Conservation (phyloP, 1,284 basidiomycete genomes). For the Malassezia equina region DNA sequence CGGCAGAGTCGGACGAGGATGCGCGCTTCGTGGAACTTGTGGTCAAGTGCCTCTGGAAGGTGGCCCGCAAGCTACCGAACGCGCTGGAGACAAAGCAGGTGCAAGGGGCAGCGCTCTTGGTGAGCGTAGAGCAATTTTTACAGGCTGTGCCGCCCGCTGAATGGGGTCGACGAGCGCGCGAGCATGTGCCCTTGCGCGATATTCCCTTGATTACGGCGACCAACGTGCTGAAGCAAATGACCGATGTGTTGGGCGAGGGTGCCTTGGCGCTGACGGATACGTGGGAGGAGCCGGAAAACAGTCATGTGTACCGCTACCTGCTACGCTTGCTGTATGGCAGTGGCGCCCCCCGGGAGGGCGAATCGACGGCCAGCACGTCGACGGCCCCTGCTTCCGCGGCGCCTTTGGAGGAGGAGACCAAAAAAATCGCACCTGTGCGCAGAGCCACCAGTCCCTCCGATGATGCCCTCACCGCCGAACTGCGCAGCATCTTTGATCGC, state of each 20-base stretch:
- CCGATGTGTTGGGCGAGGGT: slow-evolving; percentile 31
- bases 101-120: slow-evolving; percentile 76
- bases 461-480: slow-evolving; percentile 65
- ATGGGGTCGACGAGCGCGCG: slow-evolving; percentile 80
- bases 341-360: slow-evolving; percentile 58
- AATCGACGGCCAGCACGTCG: slow-evolving; percentile 8
- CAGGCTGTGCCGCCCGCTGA: slow-evolving; percentile 87
- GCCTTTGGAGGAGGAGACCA: slow-evolving; percentile 2
- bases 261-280: slow-evolving; percentile 34
- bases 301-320: slow-evolving; percentile 40
- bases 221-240: slow-evolving; percentile 50
- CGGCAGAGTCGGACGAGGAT: slow-evolving; percentile 51
- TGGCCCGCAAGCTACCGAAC: slow-evolving; percentile 84
- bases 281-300: slow-evolving; percentile 35
- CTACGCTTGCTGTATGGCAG: slow-evolving; percentile 33
- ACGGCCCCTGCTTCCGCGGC: slow-evolving; percentile 16
- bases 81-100: slow-evolving; percentile 71
- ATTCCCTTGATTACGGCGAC: slow-evolving; percentile 96
- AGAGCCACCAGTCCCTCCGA: slow-evolving; percentile 45
- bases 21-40: slow-evolving; percentile 90
- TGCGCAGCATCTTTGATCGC: slow-evolving; percentile 73
- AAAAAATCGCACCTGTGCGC: background rate
- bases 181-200: slow-evolving; percentile 84
- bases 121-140: slow-evolving; percentile 87
- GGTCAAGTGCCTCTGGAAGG: slow-evolving; percentile 96